Evolutionary conservation across 1,284 basidiomycete genomes (phyloP).

Genomic region (Vanrija humicola): DNA sequence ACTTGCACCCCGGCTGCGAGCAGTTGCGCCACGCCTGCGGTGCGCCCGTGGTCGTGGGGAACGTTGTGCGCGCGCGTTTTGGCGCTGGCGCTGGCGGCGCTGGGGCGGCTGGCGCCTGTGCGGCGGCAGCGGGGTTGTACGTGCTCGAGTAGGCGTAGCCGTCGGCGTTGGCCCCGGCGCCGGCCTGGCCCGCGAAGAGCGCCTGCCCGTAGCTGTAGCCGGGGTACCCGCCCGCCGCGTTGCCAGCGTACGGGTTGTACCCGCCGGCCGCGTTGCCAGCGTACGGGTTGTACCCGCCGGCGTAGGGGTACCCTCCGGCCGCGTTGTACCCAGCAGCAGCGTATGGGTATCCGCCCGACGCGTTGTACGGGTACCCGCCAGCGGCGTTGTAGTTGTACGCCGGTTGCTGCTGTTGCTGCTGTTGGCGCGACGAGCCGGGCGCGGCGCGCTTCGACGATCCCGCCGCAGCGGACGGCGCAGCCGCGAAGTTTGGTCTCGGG

Average conservation of each 20-base stretch:
- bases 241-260: not conserved
- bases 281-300: not conserved
- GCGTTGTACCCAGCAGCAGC: too few species aligned
- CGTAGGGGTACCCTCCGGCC: constrained; percentile 7
- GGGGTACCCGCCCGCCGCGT: not conserved
- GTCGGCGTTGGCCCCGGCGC: constrained; percentile 51
- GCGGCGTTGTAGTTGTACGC: constrained; percentile 1
- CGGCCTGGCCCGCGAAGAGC: constrained; percentile 18
- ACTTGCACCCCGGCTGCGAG: constrained; percentile 64
- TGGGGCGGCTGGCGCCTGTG: not conserved
- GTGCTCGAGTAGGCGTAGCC: constrained; percentile 59
- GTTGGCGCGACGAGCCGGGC: too few species aligned
- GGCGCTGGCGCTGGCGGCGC: too few species aligned
- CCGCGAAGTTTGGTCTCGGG: not conserved
- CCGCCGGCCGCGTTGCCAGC: not conserved
- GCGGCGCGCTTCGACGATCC: not conserved
- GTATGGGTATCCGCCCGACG: too few species aligned
- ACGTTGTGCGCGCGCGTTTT: too few species aligned
- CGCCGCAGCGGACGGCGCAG: not conserved
- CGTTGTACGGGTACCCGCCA: not conserved
- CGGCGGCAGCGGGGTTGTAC: constrained; percentile 42
- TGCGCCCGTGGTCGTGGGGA: too few species aligned
- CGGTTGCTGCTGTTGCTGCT: not conserved
- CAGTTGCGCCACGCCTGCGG: constrained; percentile 53
- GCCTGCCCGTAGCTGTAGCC: not conserved